Percentiles rank a stretch among this genome's conserved stretches.
Conservation (phyloP, 495 filamentous ascomycete species). For the Penicillium soppii region DNA sequence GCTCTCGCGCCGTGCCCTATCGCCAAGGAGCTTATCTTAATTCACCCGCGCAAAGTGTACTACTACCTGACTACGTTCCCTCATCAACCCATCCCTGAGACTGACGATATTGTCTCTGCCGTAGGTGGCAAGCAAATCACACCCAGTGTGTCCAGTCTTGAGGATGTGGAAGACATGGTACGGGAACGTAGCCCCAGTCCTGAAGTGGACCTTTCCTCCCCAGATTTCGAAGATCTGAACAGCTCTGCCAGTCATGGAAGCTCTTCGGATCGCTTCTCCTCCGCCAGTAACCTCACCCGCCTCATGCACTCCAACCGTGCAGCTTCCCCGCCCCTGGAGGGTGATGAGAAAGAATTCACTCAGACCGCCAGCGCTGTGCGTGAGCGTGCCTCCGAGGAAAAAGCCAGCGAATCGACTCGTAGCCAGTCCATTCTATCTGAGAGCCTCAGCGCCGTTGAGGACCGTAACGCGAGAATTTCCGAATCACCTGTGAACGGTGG, state of each 20-base stretch:
- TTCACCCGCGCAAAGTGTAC: slow-evolving; percentile 93
- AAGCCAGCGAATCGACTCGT: slow-evolving; percentile 36
- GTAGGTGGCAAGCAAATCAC: slow-evolving; percentile 62
- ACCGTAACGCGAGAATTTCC: slow-evolving; percentile 27
- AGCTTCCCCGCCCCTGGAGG: slow-evolving; percentile 83
- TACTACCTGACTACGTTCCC: slow-evolving; percentile 87
- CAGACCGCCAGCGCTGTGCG: slow-evolving; percentile 87
- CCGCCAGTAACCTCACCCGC: slow-evolving; percentile 35
- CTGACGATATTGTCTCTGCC: slow-evolving; percentile 49
- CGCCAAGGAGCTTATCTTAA: slow-evolving; percentile 85
- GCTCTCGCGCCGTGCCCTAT: slow-evolving; percentile 80
- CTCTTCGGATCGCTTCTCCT: slow-evolving; percentile 41
- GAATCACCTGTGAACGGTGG: slow-evolving; percentile 36
- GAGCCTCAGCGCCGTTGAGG: slow-evolving; percentile 32
- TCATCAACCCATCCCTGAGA: slow-evolving; percentile 79
- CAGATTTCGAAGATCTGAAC: slow-evolving; percentile 70
- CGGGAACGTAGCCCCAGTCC: slow-evolving; percentile 81
- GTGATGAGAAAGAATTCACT: slow-evolving; percentile 95
- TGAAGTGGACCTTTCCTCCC: slow-evolving; percentile 86
- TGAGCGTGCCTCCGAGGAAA: slow-evolving; percentile 63
- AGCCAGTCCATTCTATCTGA: slow-evolving; percentile 38
- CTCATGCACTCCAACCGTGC: slow-evolving; percentile 65
- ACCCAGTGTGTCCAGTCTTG: slow-evolving; percentile 77
- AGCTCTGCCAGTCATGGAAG: slow-evolving; percentile 45
- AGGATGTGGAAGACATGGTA: slow-evolving; percentile 70